Conservation (phyloP, 305 asterid genomes). For the Fraxinus dipetala region DNA sequence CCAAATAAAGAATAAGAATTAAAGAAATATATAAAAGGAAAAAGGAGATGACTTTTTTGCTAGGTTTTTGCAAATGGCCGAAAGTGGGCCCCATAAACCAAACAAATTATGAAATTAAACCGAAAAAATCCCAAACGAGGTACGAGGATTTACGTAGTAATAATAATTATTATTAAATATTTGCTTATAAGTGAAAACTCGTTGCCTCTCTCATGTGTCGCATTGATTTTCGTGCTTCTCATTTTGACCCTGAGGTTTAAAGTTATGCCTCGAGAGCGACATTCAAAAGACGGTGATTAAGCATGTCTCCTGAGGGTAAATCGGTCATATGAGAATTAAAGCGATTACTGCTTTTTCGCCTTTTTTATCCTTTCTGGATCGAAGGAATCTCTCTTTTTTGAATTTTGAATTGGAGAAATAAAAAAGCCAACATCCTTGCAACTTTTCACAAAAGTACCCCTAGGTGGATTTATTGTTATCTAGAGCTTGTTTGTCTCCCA, state of each 20-base stretch:
- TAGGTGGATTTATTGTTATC: neutral
- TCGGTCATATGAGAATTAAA: neutral
- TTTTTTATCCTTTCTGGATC: neutral
- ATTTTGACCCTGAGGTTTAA: neutral
- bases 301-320: neutral
- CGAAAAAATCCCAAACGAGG: neutral
- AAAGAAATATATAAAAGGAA: too few relatives aligned
- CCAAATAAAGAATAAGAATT: neutral
- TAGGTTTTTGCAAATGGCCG: too few relatives aligned
- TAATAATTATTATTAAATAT: neutral
- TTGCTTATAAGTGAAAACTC: neutral
- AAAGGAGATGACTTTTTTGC: too few relatives aligned
- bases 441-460: neutral
- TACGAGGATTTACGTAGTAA: neutral
- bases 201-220: neutral
- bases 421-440: neutral
- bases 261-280: neutral
- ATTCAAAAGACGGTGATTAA: neutral
- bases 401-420: neutral
- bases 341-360: constrained; percentile 6
- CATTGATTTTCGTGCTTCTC: neutral
- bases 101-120: too few relatives aligned
- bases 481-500: too few relatives aligned
- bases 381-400: neutral
- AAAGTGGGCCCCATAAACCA: too few relatives aligned